Evolutionary conservation across 2,329 filamentous ascomycete genomes (phyloP), one percentile per base, ranked within the genome.

Genomic region (Periconia sp.): DNA sequence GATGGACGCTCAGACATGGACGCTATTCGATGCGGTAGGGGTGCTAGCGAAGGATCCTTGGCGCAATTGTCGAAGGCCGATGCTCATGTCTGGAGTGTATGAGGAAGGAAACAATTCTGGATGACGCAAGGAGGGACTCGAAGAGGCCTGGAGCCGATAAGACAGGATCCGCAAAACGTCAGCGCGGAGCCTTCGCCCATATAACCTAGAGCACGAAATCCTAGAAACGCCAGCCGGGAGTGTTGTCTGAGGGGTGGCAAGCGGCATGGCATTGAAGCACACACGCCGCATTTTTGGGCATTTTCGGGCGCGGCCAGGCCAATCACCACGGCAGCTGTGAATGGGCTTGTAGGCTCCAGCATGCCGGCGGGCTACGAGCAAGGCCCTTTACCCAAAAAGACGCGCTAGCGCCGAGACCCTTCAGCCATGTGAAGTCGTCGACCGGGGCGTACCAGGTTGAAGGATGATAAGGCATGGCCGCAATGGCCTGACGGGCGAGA

Each of bases 241-340:
- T 25, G 31, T 29, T 29, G 19, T 46, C n/a, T 43, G 47, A 21
- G 25, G 54, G 54, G 53, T 57, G 57, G 63, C 66, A 65, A 67
- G 65, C 58, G 65, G 63, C 62, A 57, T 61, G 50, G 59, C 57
- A 50, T 38, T 49, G 54, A 59, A 54, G 37, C 53, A 59, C 50
- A 60, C 56, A 57, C 45, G 28, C 56, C 52, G 54, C 48, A 34
- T 44, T 48, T 25, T 30, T 5, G 25, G 25, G 25, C 23, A 25
- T n/a, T n/a, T n/a, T n/a, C 15, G 13, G 41, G 43, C 34, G 36
- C 19, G 17, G 25, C 9, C 38, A 12, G 42, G 22, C 65, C 64
- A 69, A 68, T 69, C 48, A 64, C 36, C 36, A 22, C 24, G 16
- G 31, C 28, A 34, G 44, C 31, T 40, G 53, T 48, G 46, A 48